These are phyloP conservation scores for Tricholoma sp. DNA, from an alignment of 768 basidiomycete genomes.

Conservation along the genomic window DNA sequence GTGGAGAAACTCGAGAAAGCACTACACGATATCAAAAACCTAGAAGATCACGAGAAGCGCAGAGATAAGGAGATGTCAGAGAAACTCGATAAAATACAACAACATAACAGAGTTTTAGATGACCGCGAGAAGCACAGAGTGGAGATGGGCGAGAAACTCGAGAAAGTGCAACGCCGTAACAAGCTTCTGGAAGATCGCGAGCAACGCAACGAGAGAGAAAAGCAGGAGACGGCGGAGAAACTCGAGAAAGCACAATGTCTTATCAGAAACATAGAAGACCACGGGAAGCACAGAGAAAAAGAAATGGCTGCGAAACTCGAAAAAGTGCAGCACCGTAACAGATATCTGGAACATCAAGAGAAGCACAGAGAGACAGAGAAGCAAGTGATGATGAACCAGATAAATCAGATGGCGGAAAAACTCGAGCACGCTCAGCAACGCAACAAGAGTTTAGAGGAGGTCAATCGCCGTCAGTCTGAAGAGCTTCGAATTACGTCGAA, in stretches of 20 bases:
- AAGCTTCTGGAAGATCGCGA: background rate
- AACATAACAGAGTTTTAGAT: background rate
- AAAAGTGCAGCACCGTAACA: background rate
- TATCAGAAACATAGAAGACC: background rate
- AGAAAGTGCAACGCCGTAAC: background rate
- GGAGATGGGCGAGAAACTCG: background rate
- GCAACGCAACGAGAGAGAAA: background rate
- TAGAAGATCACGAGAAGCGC: background rate
- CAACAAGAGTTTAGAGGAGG: background rate
- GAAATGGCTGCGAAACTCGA: background rate
- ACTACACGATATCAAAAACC: background rate
- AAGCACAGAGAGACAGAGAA: background rate
- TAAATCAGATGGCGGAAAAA: background rate
- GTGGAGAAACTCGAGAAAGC: background rate
- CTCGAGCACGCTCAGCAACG: background rate
- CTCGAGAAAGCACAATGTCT: background rate
- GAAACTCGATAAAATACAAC: background rate
- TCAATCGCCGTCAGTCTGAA: background rate
- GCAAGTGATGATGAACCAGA: background rate
- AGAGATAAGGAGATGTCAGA: background rate
- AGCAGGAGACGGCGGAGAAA: background rate
- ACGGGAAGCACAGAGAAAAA: background rate
- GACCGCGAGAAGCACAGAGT: background rate
- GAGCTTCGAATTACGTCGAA: slow-evolving; percentile 1
- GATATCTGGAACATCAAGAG: background rate